Conservation (phyloP, 2,329 filamentous ascomycete species). For the Phaeosphaeria sp. region DNA sequence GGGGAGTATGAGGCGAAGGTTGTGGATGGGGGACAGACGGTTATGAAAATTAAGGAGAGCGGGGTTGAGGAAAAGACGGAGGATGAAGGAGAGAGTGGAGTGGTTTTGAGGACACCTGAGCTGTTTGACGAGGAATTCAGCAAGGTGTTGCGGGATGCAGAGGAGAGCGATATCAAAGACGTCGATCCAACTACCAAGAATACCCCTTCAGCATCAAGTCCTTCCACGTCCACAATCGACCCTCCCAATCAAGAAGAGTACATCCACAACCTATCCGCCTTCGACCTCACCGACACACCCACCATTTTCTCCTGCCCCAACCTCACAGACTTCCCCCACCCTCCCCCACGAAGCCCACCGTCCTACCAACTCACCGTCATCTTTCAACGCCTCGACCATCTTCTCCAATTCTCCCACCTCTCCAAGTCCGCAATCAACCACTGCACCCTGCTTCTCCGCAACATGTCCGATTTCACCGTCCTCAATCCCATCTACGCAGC, state of each 20-base stretch:
- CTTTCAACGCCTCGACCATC: conserved; percentile 42
- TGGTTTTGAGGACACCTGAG: conserved; percentile 63
- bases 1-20: conserved; percentile 60
- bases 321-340: conserved; percentile 20
- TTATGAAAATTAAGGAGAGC: conserved; percentile 69
- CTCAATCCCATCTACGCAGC: conserved; percentile 79
- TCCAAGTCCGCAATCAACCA: conserved; percentile 40
- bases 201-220: conserved; percentile 2
- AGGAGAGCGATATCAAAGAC: conserved; percentile 5
- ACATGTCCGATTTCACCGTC: conserved; percentile 78
- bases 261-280: background rate
- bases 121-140: conserved; percentile 71
- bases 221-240: background rate
- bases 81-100: conserved; percentile 21
- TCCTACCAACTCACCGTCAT: conserved; percentile 48
- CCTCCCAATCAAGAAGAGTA: background rate
- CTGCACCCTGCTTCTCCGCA: conserved; percentile 73
- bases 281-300: conserved; percentile 27
- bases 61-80: conserved; percentile 58
- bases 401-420: conserved; percentile 36
- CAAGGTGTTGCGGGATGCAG: conserved; percentile 36
- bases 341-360: conserved; percentile 5
- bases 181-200: background rate
- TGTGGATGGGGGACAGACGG: conserved; percentile 80
- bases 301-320: conserved; percentile 58